Percentiles rank a stretch among this genome's conserved stretches.
These are phyloP conservation scores for Lecanicillium sp. DNA, from an alignment of 2,329 filamentous ascomycete species.

Conservation along the genomic window DNA sequence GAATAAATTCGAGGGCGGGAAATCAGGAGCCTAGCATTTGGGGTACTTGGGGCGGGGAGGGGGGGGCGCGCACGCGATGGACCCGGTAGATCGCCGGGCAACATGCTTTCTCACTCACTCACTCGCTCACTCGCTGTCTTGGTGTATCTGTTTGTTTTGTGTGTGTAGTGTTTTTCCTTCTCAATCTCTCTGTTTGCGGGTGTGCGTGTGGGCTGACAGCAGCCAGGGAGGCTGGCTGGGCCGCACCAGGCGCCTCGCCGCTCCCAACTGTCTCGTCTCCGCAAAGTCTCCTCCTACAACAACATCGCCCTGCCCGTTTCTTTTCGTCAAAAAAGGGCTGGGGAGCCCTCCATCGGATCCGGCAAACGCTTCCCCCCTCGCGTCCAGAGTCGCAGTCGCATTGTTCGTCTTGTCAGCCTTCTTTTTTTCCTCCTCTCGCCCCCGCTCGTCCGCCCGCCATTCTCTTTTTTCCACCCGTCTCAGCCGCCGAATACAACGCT, in stretches of 20 bases:
- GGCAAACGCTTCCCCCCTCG: too few species aligned
- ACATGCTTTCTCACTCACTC: not conserved
- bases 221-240: slow-evolving; percentile 2
- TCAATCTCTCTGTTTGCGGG: slow-evolving; percentile 13
- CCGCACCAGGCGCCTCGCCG: slow-evolving; percentile 3
- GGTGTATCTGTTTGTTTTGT: not conserved
- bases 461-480: too few species aligned
- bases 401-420: not conserved
- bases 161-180: too few species aligned
- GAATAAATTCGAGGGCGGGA: too few species aligned
- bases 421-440: too few species aligned
- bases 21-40: not conserved
- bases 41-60: not conserved
- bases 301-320: not conserved
- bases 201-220: slow-evolving; percentile 6
- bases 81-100: slow-evolving; percentile 3
- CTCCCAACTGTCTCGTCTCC: not conserved
- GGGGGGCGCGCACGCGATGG: too few species aligned
- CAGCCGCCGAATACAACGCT: too few species aligned
- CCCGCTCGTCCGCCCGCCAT: too few species aligned
- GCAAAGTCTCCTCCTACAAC: slow-evolving; percentile 10
- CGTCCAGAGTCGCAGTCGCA: not conserved
- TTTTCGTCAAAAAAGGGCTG: not conserved
- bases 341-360: not conserved
- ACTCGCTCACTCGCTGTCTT: too few species aligned